Evolutionary conservation across 306 rosid genomes (phyloP).

Genomic region (Vachellia collinsii): DNA sequence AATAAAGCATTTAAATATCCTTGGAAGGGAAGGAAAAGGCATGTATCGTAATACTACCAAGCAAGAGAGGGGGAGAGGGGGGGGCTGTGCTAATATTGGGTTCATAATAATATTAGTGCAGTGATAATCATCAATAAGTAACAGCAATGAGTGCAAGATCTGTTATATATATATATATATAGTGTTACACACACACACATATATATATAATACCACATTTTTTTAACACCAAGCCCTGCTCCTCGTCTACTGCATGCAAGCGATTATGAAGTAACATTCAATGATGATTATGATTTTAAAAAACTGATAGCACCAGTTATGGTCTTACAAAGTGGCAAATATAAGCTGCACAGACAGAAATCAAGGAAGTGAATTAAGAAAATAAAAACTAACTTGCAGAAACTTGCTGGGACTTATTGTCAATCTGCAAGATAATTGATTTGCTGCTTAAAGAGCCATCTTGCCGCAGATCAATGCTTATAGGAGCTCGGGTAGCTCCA

Average conservation of each 20-base stretch:
- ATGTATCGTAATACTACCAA: background rate
- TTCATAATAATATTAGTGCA: background rate
- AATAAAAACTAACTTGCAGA: conserved; percentile 79
- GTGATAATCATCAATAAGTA: background rate
- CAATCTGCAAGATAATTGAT: conserved; percentile 88
- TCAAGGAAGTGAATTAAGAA: background rate
- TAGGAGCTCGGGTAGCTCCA: conserved; percentile 96
- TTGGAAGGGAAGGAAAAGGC: conserved; percentile 14
- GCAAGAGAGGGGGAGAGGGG: background rate
- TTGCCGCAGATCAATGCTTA: conserved; percentile 84
- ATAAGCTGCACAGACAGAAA: background rate
- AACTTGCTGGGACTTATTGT: conserved; percentile 45
- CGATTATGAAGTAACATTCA: background rate
- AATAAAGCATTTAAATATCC: conserved; percentile 18
- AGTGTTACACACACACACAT: no score
- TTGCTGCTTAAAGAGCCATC: conserved; percentile 90
- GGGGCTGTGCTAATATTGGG: no score
- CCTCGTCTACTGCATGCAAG: background rate
- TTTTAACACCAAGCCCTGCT: background rate
- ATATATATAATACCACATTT: background rate
- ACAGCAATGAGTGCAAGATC: background rate
- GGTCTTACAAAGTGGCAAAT: background rate
- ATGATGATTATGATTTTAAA: background rate
- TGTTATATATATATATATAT: background rate
- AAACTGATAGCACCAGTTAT: background rate